A percentile compares a stretch with the other conserved stretches of the same genome.
Evolutionary conservation across 2,329 filamentous ascomycete genomes (phyloP).

Genomic region (Sclerotinia sclerotiorum): DNA sequence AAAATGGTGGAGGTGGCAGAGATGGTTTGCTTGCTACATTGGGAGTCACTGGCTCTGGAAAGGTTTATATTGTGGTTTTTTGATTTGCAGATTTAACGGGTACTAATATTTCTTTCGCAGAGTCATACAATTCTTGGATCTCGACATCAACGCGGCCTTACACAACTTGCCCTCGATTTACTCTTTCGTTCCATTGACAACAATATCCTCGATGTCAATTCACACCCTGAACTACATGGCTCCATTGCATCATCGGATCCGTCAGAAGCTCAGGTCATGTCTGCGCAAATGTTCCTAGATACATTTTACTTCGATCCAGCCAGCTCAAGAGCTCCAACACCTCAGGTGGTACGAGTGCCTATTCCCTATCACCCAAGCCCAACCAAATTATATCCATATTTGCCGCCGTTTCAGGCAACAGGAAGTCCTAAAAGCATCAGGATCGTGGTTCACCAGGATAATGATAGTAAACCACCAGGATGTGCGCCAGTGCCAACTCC

Average conservation of each 20-base stretch:
- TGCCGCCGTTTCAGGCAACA: constrained; percentile 27
- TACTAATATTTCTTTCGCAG: constrained; percentile 48
- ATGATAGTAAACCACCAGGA: constrained; percentile 22
- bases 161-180: constrained; percentile 86
- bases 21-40: constrained; percentile 90
- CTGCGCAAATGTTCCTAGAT: constrained; percentile 76
- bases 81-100: neutral
- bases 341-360: constrained; percentile 60
- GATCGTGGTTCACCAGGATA: constrained; percentile 27
- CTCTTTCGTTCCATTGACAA: constrained; percentile 79
- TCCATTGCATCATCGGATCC: constrained; percentile 75
- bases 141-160: constrained; percentile 80
- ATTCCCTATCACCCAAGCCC: constrained; percentile 29
- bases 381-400: constrained; percentile 31
- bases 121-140: constrained; percentile 95
- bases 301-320: constrained; percentile 68
- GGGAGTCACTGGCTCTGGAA: constrained; percentile 93
- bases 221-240: constrained; percentile 62
- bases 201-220: constrained; percentile 64
- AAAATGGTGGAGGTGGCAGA: constrained; percentile 71
- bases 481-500: constrained; percentile 23
- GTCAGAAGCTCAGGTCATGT: constrained; percentile 75
- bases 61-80: constrained; percentile 55
- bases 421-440: constrained; percentile 39
- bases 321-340: constrained; percentile 66